Conservation (phyloP, 2,329 filamentous ascomycete species). For the Cordyceps pruinosa region DNA sequence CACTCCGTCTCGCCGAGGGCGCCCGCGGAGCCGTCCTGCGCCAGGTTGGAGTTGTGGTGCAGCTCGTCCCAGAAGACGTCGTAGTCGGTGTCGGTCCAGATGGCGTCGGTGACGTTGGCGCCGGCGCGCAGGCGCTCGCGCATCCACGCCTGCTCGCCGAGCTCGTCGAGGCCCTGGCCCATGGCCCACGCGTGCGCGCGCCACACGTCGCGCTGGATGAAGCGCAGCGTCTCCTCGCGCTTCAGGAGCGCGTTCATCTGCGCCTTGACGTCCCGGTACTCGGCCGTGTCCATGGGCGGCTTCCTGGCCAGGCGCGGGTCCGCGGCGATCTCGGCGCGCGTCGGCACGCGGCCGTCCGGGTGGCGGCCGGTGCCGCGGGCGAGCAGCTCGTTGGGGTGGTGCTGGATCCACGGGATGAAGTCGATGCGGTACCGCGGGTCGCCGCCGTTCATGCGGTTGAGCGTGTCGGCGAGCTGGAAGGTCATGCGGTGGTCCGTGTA, state of each 20-base stretch:
- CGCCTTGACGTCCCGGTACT: conserved; percentile 21
- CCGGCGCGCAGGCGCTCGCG: conserved; percentile 28
- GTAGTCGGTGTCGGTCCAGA: conserved; percentile 24
- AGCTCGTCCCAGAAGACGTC: conserved; percentile 28
- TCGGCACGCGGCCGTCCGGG: conserved; percentile 22
- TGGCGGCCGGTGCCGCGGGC: conserved; percentile 17
- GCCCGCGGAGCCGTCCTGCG: conserved; percentile 21
- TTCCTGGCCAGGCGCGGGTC: conserved; percentile 16
- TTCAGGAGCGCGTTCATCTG: conserved; percentile 17
- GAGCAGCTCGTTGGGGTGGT: conserved; percentile 23
- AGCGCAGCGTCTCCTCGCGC: conserved; percentile 13
- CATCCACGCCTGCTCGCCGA: conserved; percentile 25
- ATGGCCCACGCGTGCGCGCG: conserved; percentile 24
- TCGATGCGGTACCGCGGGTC: conserved; percentile 27
- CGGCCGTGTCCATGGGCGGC: conserved; percentile 7
- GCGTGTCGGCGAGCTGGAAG: conserved; percentile 33
- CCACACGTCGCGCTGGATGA: conserved; percentile 20
- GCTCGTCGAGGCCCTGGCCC: conserved; percentile 24
- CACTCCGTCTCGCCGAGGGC: conserved; percentile 23
- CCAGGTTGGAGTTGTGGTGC: conserved; percentile 28
- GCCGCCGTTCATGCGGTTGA: conserved; percentile 33
- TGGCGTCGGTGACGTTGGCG: conserved; percentile 31
- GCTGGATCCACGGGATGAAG: conserved; percentile 36
- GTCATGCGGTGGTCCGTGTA: conserved; percentile 37
- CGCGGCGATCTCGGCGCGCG: conserved; percentile 18